These are phyloP conservation scores for Colletotrichum phormii DNA, from an alignment of 2,329 filamentous ascomycete species.

Conservation along the genomic window DNA sequence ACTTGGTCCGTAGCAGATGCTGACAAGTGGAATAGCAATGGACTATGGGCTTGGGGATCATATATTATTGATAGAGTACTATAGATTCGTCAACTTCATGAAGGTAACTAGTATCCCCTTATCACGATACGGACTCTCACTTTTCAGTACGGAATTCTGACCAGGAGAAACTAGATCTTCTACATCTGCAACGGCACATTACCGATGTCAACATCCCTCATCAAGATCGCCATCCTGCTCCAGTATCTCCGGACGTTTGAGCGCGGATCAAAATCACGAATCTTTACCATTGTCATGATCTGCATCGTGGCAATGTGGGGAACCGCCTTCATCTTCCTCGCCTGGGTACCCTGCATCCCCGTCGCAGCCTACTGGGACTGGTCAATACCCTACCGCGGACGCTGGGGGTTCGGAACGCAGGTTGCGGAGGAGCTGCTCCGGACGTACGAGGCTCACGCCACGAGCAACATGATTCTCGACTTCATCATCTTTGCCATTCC, in stretches of 20 bases:
- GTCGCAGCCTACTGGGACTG: slow-evolving; percentile 47
- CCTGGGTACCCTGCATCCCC: slow-evolving; percentile 48
- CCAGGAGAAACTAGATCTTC: slow-evolving; percentile 25
- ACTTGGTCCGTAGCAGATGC: background rate
- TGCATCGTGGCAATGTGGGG: slow-evolving; percentile 46
- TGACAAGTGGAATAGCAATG: background rate
- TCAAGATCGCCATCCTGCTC: slow-evolving; percentile 39
- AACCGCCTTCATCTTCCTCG: slow-evolving; percentile 43
- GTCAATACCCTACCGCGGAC: background rate
- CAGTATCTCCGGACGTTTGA: slow-evolving; percentile 39
- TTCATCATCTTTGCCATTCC: slow-evolving; percentile 47
- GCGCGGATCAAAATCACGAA: slow-evolving; percentile 20
- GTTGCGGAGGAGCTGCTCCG: slow-evolving; percentile 39
- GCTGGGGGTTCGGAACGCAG: slow-evolving; percentile 47
- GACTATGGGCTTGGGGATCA: slow-evolving; percentile 22
- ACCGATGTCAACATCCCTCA: slow-evolving; percentile 36
- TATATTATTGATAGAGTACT: background rate
- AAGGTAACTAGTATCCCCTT: background rate
- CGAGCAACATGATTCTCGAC: slow-evolving; percentile 47
- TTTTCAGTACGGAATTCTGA: too few species aligned
- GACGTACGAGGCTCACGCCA: slow-evolving; percentile 44
- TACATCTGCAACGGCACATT: slow-evolving; percentile 37
- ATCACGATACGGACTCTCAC: too few species aligned
- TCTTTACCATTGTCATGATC: slow-evolving; percentile 39
- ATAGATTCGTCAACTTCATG: slow-evolving; percentile 5